Evolutionary conservation across 257 asterid species (phyloP).

Genomic region (Nicotiana undulata): DNA sequence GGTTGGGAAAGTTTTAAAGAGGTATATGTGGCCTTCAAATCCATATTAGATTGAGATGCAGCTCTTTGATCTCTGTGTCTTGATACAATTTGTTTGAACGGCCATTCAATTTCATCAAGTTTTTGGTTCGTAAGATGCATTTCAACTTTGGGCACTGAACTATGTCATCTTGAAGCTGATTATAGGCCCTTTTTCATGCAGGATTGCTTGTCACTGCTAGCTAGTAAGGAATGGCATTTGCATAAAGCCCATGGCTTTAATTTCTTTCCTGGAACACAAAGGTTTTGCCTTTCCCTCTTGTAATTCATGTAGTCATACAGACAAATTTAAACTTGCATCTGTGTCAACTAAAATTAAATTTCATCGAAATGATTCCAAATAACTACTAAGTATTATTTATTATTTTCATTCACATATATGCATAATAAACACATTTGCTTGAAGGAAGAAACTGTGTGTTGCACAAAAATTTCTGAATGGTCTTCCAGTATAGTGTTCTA

Average conservation of each 20-base stretch:
- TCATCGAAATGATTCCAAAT: neutral
- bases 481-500: neutral
- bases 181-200: conserved; percentile 18
- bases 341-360: neutral
- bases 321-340: neutral
- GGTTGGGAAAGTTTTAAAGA: conserved; percentile 96
- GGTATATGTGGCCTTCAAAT: conserved; percentile 26
- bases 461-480: neutral
- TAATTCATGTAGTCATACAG: neutral
- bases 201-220: conserved; percentile 74
- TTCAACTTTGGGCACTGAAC: neutral
- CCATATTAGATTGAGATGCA: neutral
- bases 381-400: neutral
- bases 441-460: neutral
- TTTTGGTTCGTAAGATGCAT: neutral
- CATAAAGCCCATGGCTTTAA: conserved; percentile 84
- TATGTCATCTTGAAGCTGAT: neutral
- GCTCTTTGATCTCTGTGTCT: neutral
- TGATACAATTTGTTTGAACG: neutral
- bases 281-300: conserved; percentile 35
- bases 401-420: neutral
- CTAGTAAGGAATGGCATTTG: conserved; percentile 68
- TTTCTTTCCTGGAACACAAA: conserved; percentile 89
- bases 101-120: neutral
- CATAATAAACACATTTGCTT: conserved; percentile 1